phyloP scores from a whole-genome alignment of 306 rosid genomes.

The Phaseolus lunatus region DNA sequence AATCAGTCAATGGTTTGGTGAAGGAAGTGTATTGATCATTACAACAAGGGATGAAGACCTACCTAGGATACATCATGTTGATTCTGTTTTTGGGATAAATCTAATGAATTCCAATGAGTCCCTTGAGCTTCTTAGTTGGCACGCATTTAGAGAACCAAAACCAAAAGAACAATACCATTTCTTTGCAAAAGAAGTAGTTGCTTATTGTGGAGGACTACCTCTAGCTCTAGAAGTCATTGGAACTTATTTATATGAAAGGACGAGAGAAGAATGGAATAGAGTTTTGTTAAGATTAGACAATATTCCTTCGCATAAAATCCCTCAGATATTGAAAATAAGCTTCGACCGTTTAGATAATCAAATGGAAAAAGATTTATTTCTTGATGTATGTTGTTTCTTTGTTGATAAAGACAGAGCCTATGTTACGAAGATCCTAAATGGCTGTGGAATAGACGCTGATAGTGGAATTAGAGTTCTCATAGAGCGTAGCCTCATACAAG shows the following conservation, averaged over 20 bases:
- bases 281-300: slow-evolving; percentile 30
- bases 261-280: slow-evolving; percentile 12
- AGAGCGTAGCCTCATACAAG: slow-evolving; percentile 40
- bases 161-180: not conserved
- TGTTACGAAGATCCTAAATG: slow-evolving; percentile 35
- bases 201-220: slow-evolving; percentile 43
- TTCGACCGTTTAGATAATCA: not conserved
- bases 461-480: slow-evolving; percentile 38
- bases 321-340: slow-evolving; percentile 1
- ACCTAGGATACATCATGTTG: not conserved
- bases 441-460: slow-evolving; percentile 39
- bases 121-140: slow-evolving; percentile 34
- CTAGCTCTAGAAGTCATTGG: slow-evolving; percentile 52
- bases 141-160: slow-evolving; percentile 31
- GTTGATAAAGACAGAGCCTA: not conserved
- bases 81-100: not conserved
- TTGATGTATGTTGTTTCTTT: too few relatives aligned
- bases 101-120: slow-evolving; percentile 6
- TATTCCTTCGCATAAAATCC: slow-evolving; percentile 33
- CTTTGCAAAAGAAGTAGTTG: not conserved
- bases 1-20: too few relatives aligned
- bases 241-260: slow-evolving; percentile 10
- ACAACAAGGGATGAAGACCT: slow-evolving; percentile 39
- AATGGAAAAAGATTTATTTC: not conserved
- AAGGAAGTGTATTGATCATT: slow-evolving; percentile 41